Evolutionary conservation across 2,329 filamentous ascomycete genomes (phyloP), one percentile per base, ranked within the genome.

Genomic region (Grosmannia penicillata): DNA sequence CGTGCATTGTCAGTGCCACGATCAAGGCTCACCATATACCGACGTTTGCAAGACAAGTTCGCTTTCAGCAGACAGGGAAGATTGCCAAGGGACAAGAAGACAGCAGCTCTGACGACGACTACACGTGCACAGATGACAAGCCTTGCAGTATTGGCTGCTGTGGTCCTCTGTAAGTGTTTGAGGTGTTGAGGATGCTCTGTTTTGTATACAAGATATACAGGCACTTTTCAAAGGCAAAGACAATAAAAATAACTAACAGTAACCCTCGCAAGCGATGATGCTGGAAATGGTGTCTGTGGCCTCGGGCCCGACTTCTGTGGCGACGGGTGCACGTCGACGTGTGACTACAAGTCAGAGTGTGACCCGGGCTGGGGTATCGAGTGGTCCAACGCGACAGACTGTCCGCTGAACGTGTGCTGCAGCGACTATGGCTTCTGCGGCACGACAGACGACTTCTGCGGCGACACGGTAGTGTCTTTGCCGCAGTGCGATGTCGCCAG

Each of bases 401-500:
- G 35, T 21, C 35, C 35, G 8, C 35, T 37, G 3, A 37, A 60
- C 13, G 57, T 59, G 1, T 60, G 58, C 46, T 60, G 57, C 29
- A 50, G 43, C 19, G 39, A 52, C 13, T 53, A 39, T 24, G 53
- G 57, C 4, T 58, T 55, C 31, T 61, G 56, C 30, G 53, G 52
- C 22, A 51, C 42, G 8, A 52, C 51, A 4, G 27, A 40, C 2
- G 51, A 50, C 7, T 56, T 56, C 40, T 47, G 53, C 43, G 42
- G 39, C 1, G 42, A 41, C 14, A 36, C 14, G 9, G 19, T 22
- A 13, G 31, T 33, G 4, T 14, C 37, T 10, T 15, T 15, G 22
- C 44, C 44, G n/a, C 8, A 23, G 14, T 36, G 47, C 22, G 13
- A 11, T 11, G 21, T 9, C 45, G 4, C 37, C 31, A 26, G 44